phyloP scores from a whole-genome alignment of 2,329 filamentous ascomycete species.

The Colletotrichum phormii region DNA sequence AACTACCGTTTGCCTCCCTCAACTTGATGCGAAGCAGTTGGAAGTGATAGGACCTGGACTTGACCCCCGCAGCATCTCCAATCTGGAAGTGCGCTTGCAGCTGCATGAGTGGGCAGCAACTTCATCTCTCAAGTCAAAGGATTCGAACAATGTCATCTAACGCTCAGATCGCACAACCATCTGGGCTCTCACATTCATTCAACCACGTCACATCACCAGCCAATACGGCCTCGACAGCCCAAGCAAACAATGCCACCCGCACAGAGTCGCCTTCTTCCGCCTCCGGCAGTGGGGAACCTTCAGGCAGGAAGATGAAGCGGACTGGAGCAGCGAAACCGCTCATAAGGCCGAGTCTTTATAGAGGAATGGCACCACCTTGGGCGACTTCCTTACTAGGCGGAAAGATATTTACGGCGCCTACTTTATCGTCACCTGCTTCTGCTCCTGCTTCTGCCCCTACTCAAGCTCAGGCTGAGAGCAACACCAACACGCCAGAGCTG shows the following conservation, averaged over 20 bases:
- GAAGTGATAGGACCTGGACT: neutral
- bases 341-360: conserved; percentile 1
- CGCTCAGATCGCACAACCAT: neutral
- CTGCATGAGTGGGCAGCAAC: neutral
- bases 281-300: conserved; percentile 17
- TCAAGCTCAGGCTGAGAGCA: neutral
- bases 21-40: neutral
- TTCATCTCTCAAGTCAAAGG: neutral
- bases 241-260: neutral
- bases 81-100: neutral
- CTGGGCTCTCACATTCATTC: neutral
- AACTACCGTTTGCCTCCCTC: accelerated
- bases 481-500: neutral
- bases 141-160: conserved; percentile 10
- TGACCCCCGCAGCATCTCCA: neutral
- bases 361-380: conserved; percentile 19
- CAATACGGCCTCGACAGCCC: neutral
- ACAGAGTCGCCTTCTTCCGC: conserved; percentile 10
- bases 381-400: conserved; percentile 14
- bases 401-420: neutral
- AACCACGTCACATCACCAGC: neutral
- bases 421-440: neutral
- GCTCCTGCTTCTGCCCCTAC: too few relatives aligned
- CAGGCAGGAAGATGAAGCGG: conserved; percentile 28
- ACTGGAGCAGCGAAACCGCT: conserved; percentile 17